These are phyloP conservation scores for Haematococcus sp. DNA, from an alignment of 139 green algal species.

Conservation along the genomic window DNA sequence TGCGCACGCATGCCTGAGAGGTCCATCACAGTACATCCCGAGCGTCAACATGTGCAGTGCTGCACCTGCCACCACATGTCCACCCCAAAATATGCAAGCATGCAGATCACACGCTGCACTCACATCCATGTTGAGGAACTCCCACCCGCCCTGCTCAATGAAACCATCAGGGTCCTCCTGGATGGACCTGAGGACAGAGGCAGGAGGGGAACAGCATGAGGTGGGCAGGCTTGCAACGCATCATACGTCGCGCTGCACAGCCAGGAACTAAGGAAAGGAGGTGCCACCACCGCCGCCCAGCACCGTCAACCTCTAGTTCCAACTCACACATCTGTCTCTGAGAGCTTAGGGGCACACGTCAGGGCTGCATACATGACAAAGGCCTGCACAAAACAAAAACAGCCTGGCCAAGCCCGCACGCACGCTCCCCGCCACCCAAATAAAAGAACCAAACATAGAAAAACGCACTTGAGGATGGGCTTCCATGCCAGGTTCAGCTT, in stretches of 20 bases:
- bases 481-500: conserved; percentile 99
- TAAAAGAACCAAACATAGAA: conserved; percentile 1
- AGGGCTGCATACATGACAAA: no score
- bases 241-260: background rate
- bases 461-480: conserved; percentile 86
- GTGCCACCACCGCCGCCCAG: no score
- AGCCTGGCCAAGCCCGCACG: background rate
- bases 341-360: no score
- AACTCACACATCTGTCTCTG: no score
- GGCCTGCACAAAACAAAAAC: background rate
- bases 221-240: background rate
- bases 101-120: conserved; percentile 5
- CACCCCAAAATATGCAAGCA: conserved; percentile 2
- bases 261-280: background rate
- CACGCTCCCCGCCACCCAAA: conserved; percentile 8
- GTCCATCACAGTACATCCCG: background rate
- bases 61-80: background rate
- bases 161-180: conserved; percentile 86
- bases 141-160: conserved; percentile 89
- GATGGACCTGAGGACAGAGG: conserved; percentile 22
- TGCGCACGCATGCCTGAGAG: background rate
- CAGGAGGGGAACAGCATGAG: background rate
- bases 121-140: conserved; percentile 93
- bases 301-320: no score
- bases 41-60: background rate